Conservation (phyloP, 805 yeast genomes). For the Metschnikowia sp. region DNA sequence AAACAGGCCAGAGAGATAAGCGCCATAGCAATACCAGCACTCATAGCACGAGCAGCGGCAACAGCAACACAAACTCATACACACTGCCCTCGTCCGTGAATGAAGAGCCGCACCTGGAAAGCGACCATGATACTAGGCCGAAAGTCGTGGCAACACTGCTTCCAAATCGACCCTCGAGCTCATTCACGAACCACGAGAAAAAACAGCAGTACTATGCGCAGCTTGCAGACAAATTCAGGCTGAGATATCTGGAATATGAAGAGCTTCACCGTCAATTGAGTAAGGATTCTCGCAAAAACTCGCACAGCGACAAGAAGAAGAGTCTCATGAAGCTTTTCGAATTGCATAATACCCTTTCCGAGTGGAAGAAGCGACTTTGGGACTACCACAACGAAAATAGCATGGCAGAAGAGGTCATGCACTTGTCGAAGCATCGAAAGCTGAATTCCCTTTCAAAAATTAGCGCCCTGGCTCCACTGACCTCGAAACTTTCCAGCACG, state of each 20-base stretch:
- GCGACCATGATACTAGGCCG: constrained; percentile 15
- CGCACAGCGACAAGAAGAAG: constrained; percentile 13
- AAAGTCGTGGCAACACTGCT: constrained; percentile 4
- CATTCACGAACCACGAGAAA: constrained; percentile 16
- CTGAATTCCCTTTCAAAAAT: constrained; percentile 10
- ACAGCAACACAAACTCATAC: constrained; percentile 18
- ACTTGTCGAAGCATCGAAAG: constrained; percentile 37
- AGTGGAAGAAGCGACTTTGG: constrained; percentile 59
- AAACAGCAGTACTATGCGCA: constrained; percentile 18
- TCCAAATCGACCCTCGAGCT: constrained; percentile 15
- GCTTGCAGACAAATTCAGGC: constrained; percentile 17
- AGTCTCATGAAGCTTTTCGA: constrained; percentile 40
- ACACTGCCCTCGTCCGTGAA: constrained; percentile 39
- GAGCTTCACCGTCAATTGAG: constrained; percentile 14
- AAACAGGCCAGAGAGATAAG: constrained; percentile 11
- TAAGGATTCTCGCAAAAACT: constrained; percentile 9
- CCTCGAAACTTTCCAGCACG: constrained; percentile 5
- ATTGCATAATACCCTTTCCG: constrained; percentile 48
- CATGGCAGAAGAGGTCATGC: constrained; percentile 33
- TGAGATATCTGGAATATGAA: constrained; percentile 17
- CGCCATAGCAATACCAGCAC: constrained; percentile 15
- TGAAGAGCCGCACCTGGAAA: constrained; percentile 21
- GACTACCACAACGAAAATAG: constrained; percentile 35
- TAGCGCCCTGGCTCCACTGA: constrained; percentile 10
- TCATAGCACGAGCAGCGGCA: constrained; percentile 13